Evolutionary conservation across 805 yeast species (phyloP).

Genomic region (Debaryomyces maramus): DNA sequence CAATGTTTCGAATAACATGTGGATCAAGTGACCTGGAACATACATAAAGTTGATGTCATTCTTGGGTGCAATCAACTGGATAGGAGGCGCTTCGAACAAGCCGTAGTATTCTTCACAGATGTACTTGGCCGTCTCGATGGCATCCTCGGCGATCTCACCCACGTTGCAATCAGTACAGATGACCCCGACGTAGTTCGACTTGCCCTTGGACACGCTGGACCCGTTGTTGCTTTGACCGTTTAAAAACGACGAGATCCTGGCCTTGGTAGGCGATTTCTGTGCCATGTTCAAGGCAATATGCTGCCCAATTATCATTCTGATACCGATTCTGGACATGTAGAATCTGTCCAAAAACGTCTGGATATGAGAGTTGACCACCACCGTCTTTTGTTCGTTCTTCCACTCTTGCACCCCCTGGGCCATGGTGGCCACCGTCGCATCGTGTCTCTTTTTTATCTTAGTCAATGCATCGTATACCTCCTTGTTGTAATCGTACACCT

Average conservation of each 20-base stretch:
- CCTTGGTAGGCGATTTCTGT: slow-evolving; percentile 47
- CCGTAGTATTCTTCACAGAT: slow-evolving; percentile 92
- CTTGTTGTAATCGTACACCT: slow-evolving; percentile 69
- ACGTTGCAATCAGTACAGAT: slow-evolving; percentile 84
- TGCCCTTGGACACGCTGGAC: slow-evolving; percentile 11
- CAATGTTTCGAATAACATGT: slow-evolving; percentile 85
- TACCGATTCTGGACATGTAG: slow-evolving; percentile 89
- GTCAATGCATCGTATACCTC: slow-evolving; percentile 63
- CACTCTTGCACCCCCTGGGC: slow-evolving; percentile 93
- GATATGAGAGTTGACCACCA: slow-evolving; percentile 64
- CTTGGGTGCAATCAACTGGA: slow-evolving; percentile 71
- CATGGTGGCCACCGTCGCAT: slow-evolving; percentile 88
- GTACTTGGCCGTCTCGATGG: slow-evolving; percentile 85
- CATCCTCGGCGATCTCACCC: slow-evolving; percentile 79
- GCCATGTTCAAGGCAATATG: slow-evolving; percentile 80
- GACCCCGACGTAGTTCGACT: slow-evolving; percentile 78
- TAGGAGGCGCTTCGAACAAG: slow-evolving; percentile 80
- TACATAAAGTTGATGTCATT: slow-evolving; percentile 79
- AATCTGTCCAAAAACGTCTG: slow-evolving; percentile 83
- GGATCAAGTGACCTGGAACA: slow-evolving; percentile 90
- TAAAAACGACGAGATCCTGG: slow-evolving; percentile 34
- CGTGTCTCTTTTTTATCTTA: slow-evolving; percentile 79
- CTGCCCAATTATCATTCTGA: slow-evolving; percentile 92
- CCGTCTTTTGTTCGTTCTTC: slow-evolving; percentile 55
- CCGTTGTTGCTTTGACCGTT: slow-evolving; percentile 26